phyloP scores from a whole-genome alignment of 768 basidiomycete genomes.

The Calocera cornea region DNA sequence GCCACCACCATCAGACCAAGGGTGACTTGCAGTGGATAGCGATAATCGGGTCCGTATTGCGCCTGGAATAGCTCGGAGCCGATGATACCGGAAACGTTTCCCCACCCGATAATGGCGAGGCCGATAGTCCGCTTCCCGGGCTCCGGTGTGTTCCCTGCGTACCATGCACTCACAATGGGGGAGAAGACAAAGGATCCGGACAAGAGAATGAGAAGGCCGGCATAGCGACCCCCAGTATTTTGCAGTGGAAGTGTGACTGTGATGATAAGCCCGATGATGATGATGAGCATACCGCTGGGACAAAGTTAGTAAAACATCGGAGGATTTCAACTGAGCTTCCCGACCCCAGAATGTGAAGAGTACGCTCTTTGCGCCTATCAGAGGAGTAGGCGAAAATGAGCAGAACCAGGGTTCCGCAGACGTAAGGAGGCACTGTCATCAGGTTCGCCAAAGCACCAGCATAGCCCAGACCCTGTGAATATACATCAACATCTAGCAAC shows the following conservation, averaged over 20 bases:
- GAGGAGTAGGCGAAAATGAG: constrained; percentile 24
- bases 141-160: constrained; percentile 11
- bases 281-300: not conserved
- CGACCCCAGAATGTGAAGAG: not conserved
- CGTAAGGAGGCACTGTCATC: constrained; percentile 24
- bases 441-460: constrained; percentile 30
- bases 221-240: not conserved
- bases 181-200: not conserved
- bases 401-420: constrained; percentile 30
- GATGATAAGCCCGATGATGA: not conserved
- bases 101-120: constrained; percentile 11
- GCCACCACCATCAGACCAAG: constrained; percentile 11
- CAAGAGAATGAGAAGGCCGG: not conserved
- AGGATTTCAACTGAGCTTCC: not conserved
- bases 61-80: constrained; percentile 11
- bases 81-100: constrained; percentile 11
- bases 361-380: constrained; percentile 18
- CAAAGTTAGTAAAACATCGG: not conserved
- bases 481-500: not conserved
- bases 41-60: constrained; percentile 11
- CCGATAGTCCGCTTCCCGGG: constrained; percentile 12
- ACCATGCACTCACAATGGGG: not conserved
- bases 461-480: constrained; percentile 36
- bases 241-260: not conserved
- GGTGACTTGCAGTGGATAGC: constrained; percentile 11